Evolutionary conservation across 441 rosid species (phyloP).

Genomic region (Mallotus repandus): DNA sequence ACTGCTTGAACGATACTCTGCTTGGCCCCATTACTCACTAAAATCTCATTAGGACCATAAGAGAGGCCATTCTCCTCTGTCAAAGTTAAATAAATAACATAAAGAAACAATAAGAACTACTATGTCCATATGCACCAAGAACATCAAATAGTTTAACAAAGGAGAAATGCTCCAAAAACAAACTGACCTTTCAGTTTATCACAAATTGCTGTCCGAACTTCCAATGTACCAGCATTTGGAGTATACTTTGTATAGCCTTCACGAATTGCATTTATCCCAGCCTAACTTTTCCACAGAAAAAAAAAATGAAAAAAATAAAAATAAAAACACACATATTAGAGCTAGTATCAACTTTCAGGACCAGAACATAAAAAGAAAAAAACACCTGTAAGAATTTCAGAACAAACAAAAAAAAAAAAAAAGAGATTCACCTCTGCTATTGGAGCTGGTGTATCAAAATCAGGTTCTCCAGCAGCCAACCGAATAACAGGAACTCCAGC

Average conservation of each 20-base stretch:
- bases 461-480: slow-evolving; percentile 98
- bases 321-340: not conserved
- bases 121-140: not conserved
- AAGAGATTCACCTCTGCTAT: slow-evolving; percentile 63
- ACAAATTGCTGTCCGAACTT: slow-evolving; percentile 83
- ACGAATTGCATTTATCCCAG: slow-evolving; percentile 88
- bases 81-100: slow-evolving; percentile 1
- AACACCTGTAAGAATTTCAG: not conserved
- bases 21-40: slow-evolving; percentile 97
- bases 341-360: not conserved
- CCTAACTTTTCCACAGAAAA: slow-evolving; percentile 39
- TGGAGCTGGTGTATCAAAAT: slow-evolving; percentile 79
- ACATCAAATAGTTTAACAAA: not conserved
- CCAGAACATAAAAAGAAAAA: not conserved
- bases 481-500: slow-evolving; percentile 88
- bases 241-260: slow-evolving; percentile 90
- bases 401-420: not conserved
- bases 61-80: slow-evolving; percentile 86
- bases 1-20: slow-evolving; percentile 79
- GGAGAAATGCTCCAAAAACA: slow-evolving; percentile 4
- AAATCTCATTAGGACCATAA: slow-evolving; percentile 75
- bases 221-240: slow-evolving; percentile 80
- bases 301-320: not conserved
- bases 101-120: not conserved
- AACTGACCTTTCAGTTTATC: slow-evolving; percentile 65